Evolutionary conservation across 768 basidiomycete genomes (phyloP).

Genomic region (Mycena floridula): DNA sequence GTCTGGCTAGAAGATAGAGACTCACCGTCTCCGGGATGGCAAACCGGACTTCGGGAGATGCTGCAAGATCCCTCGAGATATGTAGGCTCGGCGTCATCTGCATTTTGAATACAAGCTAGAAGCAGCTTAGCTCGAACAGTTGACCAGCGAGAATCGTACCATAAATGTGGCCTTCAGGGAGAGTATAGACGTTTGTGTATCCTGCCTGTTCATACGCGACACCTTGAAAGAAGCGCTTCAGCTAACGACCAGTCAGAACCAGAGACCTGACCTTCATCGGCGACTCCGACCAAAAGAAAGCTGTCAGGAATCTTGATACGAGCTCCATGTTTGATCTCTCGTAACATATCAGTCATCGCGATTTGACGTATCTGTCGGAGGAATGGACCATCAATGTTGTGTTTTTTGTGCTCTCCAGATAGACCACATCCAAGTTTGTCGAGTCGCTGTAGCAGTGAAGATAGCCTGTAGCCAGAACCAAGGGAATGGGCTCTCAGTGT

Average conservation of each 20-base stretch:
- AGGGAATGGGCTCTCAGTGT: slow-evolving; percentile 46
- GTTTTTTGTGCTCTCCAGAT: slow-evolving; percentile 20
- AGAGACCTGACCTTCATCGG: too few relatives aligned
- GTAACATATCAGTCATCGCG: slow-evolving; percentile 57
- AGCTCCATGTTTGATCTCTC: slow-evolving; percentile 71
- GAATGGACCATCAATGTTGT: slow-evolving; percentile 49
- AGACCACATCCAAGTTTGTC: slow-evolving; percentile 43
- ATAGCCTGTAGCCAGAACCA: slow-evolving; percentile 17
- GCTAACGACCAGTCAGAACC: too few relatives aligned
- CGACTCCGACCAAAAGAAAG: slow-evolving; percentile 71
- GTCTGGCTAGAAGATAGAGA: too few relatives aligned
- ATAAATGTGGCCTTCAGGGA: slow-evolving; percentile 58
- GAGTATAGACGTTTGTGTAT: slow-evolving; percentile 42
- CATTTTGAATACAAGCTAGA: slow-evolving; percentile 54
- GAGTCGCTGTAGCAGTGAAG: slow-evolving; percentile 26
- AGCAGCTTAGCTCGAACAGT: background rate
- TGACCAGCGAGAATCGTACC: slow-evolving; percentile 34
- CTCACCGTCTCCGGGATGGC: slow-evolving; percentile 71
- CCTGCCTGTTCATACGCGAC: slow-evolving; percentile 52
- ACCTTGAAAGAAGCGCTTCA: too few relatives aligned
- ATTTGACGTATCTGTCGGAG: slow-evolving; percentile 51
- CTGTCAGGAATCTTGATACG: slow-evolving; percentile 66
- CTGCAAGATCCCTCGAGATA: slow-evolving; percentile 57
- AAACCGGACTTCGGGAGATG: slow-evolving; percentile 68
- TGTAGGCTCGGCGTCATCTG: slow-evolving; percentile 38